These are phyloP conservation scores for Homolaphlyctis polyrhiza DNA, from an alignment of 371 early-diverging fungal genomes.

Conservation along the genomic window DNA sequence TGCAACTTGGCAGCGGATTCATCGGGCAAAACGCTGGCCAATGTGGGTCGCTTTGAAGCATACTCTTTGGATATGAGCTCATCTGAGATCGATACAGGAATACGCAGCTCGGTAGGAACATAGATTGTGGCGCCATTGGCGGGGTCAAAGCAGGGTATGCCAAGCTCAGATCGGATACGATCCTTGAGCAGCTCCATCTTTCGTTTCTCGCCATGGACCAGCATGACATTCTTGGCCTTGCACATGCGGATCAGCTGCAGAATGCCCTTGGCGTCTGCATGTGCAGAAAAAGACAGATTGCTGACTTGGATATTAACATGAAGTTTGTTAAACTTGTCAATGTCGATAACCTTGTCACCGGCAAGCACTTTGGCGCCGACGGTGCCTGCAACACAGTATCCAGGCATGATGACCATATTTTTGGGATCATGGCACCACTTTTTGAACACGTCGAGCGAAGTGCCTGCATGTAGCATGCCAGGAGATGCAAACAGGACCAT, in stretches of 20 bases:
- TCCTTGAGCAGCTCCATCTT: constrained; percentile 84
- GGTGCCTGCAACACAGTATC: constrained; percentile 99
- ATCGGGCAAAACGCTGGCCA: background rate
- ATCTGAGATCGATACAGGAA: background rate
- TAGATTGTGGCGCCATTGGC: constrained; percentile 64
- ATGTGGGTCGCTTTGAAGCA: background rate
- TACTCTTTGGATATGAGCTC: background rate
- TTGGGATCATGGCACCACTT: constrained; percentile 94
- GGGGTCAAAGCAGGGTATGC: constrained; percentile 82
- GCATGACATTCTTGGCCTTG: constrained; percentile 88
- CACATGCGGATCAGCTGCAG: constrained; percentile 93
- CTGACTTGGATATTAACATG: constrained; percentile 89
- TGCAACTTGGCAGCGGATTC: background rate
- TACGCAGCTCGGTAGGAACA: background rate
- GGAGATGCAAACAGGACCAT: constrained; percentile 99
- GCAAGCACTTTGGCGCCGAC: constrained; percentile 94
- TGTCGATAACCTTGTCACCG: constrained; percentile 77
- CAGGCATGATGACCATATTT: constrained; percentile 97
- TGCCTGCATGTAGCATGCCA: constrained; percentile 99
- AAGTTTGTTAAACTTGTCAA: constrained; percentile 69
- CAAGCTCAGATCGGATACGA: constrained; percentile 72
- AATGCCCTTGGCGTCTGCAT: constrained; percentile 98
- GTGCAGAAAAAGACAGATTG: constrained; percentile 97
- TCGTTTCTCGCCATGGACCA: constrained; percentile 97
- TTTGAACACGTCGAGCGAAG: constrained; percentile 96